phyloP scores from a whole-genome alignment of 192 early-diverging fungal genomes.

The Backusella australiensis region DNA sequence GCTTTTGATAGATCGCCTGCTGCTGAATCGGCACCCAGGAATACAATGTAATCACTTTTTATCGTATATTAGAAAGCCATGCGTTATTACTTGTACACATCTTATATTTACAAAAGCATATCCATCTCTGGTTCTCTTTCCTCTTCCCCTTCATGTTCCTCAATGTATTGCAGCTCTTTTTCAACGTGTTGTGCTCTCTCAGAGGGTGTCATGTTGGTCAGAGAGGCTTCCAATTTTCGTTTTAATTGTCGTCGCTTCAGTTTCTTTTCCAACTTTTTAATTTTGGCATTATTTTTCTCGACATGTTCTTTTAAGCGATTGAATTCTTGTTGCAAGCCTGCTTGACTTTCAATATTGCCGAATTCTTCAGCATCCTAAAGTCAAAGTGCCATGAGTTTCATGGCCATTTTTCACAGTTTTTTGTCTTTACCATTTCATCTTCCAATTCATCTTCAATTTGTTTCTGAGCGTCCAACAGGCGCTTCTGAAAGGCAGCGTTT shows the following conservation, averaged over 20 bases:
- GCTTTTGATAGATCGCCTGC: constrained; percentile 7
- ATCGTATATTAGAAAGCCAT: not conserved
- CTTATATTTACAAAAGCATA: constrained; percentile 2
- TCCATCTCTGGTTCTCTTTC: constrained; percentile 8
- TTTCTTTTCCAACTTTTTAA: not conserved
- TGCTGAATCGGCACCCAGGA: constrained; percentile 1
- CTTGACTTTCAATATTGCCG: not conserved
- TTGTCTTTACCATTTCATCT: not conserved
- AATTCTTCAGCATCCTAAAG: not conserved
- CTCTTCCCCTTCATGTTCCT: constrained; percentile 8
- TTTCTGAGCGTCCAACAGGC: not conserved
- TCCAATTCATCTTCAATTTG: not conserved
- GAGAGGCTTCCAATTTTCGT: not conserved
- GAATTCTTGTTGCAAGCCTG: not conserved
- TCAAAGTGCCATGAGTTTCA: not conserved
- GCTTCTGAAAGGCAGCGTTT: not conserved
- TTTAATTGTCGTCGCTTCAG: not conserved
- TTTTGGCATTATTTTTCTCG: not conserved
- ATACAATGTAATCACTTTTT: constrained; percentile 18
- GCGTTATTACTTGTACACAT: not conserved
- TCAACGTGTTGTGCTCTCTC: constrained; percentile 16
- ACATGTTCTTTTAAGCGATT: not conserved
- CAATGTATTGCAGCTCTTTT: not conserved
- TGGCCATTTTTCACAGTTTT: too few species aligned
- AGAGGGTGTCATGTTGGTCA: constrained; percentile 23